Base-by-base conservation (phyloP, 1,284 basidiomycete species). In the Austroboletus niveus region DNA sequence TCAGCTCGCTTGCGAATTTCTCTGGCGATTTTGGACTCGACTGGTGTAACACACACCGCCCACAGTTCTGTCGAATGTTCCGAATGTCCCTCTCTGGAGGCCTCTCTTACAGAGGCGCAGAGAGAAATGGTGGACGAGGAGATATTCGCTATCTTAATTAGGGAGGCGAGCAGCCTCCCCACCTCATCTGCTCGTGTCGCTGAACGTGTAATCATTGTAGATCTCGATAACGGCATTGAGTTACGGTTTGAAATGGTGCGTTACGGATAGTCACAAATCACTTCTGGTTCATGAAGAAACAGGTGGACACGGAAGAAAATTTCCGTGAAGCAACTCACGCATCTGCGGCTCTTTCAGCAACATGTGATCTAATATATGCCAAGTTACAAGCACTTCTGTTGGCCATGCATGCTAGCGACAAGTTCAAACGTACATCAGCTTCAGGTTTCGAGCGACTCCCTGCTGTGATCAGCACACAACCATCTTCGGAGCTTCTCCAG, bases 121-220 rank as follows among this genome's bases (percentile, higher is more conserved):
- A 77, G 75, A 51, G 89, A 90, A 63, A 73, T 84, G 8, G 78
- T 90, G 5, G 87, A 92, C 53, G 85, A 86, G 62, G 89, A 92
- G 62, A 84, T 91, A 42, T 92, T 91, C 57, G 72, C 81, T 7
- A 62, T 80, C 24, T 73, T 92, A 27, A 86, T 89, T 32, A 77
- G 73, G 61, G 89, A 91, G 68, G 85, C 87, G 14, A 81, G 84
- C 51, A 79, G 69, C 52, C 72, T 90, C 9, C 84, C 86, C 11
- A 88, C 85, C 2, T 84, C 85, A 5, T 83, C 85, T 38, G 84
- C 85, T 11, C 77, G 81, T 30, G 87, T 92, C 5, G 85, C 87
- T 2, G 88, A 91, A 62, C 76, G 86, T 34, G 71, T 89, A 30
- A 82, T 92, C 27, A 78, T 81, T 34, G 78, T 92, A 47, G 87